These are phyloP conservation scores for Xylariaceae sp. DNA, from an alignment of 2,329 filamentous ascomycete species.

Conservation along the genomic window DNA sequence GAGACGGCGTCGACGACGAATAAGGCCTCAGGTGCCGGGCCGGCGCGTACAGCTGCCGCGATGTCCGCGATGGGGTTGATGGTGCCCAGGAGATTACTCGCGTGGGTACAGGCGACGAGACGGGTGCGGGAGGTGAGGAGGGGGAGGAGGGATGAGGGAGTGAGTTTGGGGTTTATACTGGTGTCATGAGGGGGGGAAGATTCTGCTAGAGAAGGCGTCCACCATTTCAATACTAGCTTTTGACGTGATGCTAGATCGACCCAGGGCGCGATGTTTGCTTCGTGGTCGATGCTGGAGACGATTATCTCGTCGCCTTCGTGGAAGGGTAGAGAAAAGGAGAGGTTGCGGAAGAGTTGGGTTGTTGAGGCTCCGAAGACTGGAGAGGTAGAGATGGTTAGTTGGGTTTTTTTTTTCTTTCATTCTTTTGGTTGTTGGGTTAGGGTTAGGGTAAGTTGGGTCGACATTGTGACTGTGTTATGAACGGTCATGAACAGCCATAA, in stretches of 20 bases:
- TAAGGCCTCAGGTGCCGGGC: constrained; percentile 46
- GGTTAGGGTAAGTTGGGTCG: no score
- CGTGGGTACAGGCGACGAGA: constrained; percentile 68
- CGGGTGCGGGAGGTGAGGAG: constrained; percentile 60
- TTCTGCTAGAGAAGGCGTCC: constrained; percentile 42
- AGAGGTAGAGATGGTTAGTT: constrained; percentile 1
- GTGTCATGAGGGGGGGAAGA: constrained; percentile 15
- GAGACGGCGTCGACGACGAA: constrained; percentile 72
- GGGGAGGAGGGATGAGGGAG: constrained; percentile 47
- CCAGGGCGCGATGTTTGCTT: constrained; percentile 73
- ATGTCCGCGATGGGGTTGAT: constrained; percentile 24
- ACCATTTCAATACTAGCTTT: constrained; percentile 63
- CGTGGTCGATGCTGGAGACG: constrained; percentile 67
- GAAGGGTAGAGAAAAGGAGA: constrained; percentile 52
- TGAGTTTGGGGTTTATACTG: constrained; percentile 51
- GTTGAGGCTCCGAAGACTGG: constrained; percentile 66
- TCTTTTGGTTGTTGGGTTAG: neutral
- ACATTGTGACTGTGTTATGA: no score
- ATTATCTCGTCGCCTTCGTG: constrained; percentile 59
- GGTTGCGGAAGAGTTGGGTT: constrained; percentile 70
- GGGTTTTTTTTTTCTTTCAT: neutral
- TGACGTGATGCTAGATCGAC: constrained; percentile 58
- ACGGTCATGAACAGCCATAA: no score
- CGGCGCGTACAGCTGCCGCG: constrained; percentile 22
- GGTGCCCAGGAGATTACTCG: constrained; percentile 38